Evolutionary conservation across 2,329 filamentous ascomycete genomes (phyloP).

Genomic region (Biscogniauxia mediterranea): DNA sequence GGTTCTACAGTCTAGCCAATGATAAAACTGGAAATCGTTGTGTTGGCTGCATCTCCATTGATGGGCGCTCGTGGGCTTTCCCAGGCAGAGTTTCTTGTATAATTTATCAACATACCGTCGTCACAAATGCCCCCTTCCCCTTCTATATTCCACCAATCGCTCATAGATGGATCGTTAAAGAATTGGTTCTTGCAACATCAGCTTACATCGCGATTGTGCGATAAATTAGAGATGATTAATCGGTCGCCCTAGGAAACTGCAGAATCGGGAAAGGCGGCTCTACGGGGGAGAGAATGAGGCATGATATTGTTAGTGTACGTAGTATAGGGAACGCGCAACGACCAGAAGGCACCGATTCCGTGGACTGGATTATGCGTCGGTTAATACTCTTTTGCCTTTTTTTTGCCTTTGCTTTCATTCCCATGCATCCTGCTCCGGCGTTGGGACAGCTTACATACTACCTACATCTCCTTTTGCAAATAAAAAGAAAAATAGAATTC

Average conservation of each 20-base stretch:
- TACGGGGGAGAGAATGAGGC: neutral
- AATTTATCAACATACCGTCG: neutral
- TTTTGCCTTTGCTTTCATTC: neutral
- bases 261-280: neutral
- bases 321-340: neutral
- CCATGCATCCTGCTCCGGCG: constrained; percentile 1
- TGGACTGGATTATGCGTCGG: neutral
- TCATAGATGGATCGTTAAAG: neutral
- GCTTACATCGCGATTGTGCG: neutral
- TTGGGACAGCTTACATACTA: neutral
- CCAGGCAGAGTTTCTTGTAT: neutral
- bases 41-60: neutral
- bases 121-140: neutral
- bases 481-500: neutral
- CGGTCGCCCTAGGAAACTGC: neutral
- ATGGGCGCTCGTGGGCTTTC: neutral
- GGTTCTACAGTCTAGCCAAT: constrained; percentile 44
- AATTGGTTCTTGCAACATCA: neutral
- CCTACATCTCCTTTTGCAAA: neutral
- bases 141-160: neutral
- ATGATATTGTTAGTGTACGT: neutral
- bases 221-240: neutral
- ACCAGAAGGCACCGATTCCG: neutral
- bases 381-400: neutral
- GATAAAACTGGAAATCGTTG: neutral